Evolutionary conservation across 805 yeast genomes (phyloP).

Genomic region (Priceomyces medius): DNA sequence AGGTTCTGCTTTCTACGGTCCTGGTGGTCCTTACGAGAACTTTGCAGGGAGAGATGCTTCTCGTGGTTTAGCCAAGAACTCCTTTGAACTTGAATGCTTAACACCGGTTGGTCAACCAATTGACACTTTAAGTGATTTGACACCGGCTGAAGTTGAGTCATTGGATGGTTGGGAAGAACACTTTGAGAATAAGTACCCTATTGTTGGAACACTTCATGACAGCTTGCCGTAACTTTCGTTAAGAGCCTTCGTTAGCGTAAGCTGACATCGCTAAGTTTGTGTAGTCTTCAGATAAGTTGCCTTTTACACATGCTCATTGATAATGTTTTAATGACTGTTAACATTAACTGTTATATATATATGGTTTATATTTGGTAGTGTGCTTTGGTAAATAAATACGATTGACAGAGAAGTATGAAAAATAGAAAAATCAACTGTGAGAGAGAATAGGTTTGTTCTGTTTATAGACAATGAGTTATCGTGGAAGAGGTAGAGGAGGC

Average conservation of each 20-base stretch:
- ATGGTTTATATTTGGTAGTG: slow-evolving; percentile 1
- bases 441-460: background rate
- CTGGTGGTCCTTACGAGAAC: slow-evolving; percentile 90
- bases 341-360: no score
- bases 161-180: slow-evolving; percentile 83
- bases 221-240: slow-evolving; percentile 41
- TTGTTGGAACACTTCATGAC: slow-evolving; percentile 65
- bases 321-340: no score
- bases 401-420: background rate
- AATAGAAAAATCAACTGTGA: background rate
- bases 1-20: slow-evolving; percentile 88
- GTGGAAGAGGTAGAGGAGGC: slow-evolving; percentile 38
- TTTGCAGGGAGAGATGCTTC: slow-evolving; percentile 97
- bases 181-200: slow-evolving; percentile 77
- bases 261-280: no score
- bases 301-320: no score
- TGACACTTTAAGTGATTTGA: slow-evolving; percentile 65
- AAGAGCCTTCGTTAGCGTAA: no score
- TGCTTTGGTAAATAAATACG: background rate
- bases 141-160: slow-evolving; percentile 58
- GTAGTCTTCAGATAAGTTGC: no score
- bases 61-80: slow-evolving; percentile 84
- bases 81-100: slow-evolving; percentile 69
- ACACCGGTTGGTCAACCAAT: slow-evolving; percentile 74
- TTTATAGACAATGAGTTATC: slow-evolving; percentile 29